phyloP scores from a whole-genome alignment of 768 basidiomycete genomes.

The Rhodosporidiobolus odoratus region DNA sequence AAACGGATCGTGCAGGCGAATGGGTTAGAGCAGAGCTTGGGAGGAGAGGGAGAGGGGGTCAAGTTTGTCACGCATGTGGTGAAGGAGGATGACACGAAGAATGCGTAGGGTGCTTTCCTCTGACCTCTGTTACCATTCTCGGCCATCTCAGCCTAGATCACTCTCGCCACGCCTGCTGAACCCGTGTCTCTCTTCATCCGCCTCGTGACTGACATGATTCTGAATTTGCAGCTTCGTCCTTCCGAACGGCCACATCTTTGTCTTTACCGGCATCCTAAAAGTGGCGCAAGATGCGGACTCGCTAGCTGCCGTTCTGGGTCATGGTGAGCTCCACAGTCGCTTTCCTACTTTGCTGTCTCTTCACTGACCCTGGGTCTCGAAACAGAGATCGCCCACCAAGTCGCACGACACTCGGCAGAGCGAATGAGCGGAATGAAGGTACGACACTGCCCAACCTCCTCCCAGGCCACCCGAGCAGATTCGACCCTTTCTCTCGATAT shows the following conservation, averaged over 20 bases:
- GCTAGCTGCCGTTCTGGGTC: slow-evolving; percentile 74
- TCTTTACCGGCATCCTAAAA: slow-evolving; percentile 83
- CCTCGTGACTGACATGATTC: neutral
- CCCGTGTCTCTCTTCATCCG: too few relatives aligned
- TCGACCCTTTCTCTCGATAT: too few relatives aligned
- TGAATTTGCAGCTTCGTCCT: slow-evolving; percentile 25
- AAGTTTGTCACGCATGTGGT: slow-evolving; percentile 29
- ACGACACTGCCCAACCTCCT: neutral
- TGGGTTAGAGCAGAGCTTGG: slow-evolving; percentile 57
- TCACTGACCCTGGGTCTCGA: slow-evolving; percentile 47
- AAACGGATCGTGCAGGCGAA: slow-evolving; percentile 64
- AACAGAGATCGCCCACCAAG: slow-evolving; percentile 45
- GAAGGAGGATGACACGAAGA: slow-evolving; percentile 23
- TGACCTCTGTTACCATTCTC: neutral
- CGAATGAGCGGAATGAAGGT: slow-evolving; percentile 49
- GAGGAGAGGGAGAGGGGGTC: neutral
- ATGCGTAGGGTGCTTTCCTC: slow-evolving; percentile 10
- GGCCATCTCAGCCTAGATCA: too few relatives aligned
- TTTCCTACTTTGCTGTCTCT: slow-evolving; percentile 46
- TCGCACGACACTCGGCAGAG: slow-evolving; percentile 49
- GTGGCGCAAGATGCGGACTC: slow-evolving; percentile 72
- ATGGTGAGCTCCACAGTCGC: slow-evolving; percentile 57
- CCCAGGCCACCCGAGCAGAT: too few relatives aligned
- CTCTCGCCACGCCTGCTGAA: too few relatives aligned
- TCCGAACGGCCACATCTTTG: slow-evolving; percentile 64